Evolutionary conservation across 495 filamentous ascomycete genomes (phyloP), one percentile per base, ranked within the genome.

Genomic region (Neurospora sp.): DNA sequence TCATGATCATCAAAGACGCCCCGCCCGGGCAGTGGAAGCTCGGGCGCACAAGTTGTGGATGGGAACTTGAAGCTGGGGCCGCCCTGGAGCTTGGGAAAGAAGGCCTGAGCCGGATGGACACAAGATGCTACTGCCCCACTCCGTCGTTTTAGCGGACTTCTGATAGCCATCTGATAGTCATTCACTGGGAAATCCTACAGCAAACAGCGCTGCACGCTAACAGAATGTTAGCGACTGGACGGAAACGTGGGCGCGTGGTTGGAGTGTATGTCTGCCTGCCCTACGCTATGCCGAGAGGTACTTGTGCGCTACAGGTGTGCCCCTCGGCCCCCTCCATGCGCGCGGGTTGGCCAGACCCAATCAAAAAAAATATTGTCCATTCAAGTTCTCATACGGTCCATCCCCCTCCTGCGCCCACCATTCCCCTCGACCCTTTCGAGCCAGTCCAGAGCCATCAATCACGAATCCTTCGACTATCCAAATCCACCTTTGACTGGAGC

Each of bases 291-390:
- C 31, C 54, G 27, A 66, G 54, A 66, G 14, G 48, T 59, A 54
- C n/a, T 10, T 27, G 20, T 54, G 4, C 27, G 14, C 54, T 66
- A 66, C 54, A 66, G 54, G 27, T 66, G 54, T 66, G 27, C 54
- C 54, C 23, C 39, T 66, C 71, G 69, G 70, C 74, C 74, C 46
- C 74, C 74, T 76, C 75, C 76, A 76, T 71, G 69, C 48, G 54
- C 27, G 35, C 70, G 69, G 46, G 41, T 37, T 39, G 59, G 62
- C 74, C 66, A 72, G 70, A 54, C 76, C 74, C 76, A 76, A 76
- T 74, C 76, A 76, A 76, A 77, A 66, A 77, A 77, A 77, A 76
- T 77, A 76, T 76, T 71, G 62, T 69, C 71, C 73, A 48, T 71
- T n/a, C n/a, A n/a, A n/a, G n/a, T n/a, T 59, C 27, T 44, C 71